Evolutionary conservation across 176 grass and related monocot species (phyloP).

Genomic region (Cenchrus purpureus): DNA sequence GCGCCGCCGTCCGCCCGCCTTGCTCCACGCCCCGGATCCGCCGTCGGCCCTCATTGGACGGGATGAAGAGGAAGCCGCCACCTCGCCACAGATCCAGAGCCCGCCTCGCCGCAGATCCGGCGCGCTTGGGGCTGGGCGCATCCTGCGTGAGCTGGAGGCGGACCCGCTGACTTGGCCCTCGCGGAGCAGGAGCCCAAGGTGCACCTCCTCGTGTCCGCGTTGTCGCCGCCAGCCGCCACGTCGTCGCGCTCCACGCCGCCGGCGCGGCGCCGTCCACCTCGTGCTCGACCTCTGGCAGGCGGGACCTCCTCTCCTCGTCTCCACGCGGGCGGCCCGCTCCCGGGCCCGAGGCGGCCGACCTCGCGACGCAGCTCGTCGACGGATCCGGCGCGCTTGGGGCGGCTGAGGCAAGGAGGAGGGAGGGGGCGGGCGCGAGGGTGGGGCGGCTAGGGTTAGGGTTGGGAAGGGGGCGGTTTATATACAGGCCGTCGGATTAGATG

Average conservation of each 20-base stretch:
- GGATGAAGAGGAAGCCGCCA: too few relatives aligned
- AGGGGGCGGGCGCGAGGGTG: too few relatives aligned
- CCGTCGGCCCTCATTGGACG: too few relatives aligned
- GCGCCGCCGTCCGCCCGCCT: too few relatives aligned
- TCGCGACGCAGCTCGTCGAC: slow-evolving; percentile 40
- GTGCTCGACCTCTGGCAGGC: slow-evolving; percentile 66
- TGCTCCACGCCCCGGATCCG: too few relatives aligned
- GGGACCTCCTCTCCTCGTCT: slow-evolving; percentile 66
- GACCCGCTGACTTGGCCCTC: slow-evolving; percentile 61
- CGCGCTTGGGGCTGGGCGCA: neutral
- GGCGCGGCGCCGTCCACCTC: slow-evolving; percentile 62
- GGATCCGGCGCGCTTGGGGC: neutral
- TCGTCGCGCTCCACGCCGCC: slow-evolving; percentile 57
- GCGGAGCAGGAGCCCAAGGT: slow-evolving; percentile 72
- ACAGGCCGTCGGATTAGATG: too few relatives aligned
- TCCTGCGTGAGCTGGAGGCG: slow-evolving; percentile 30
- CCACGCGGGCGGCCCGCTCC: slow-evolving; percentile 42
- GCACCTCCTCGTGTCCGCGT: slow-evolving; percentile 55
- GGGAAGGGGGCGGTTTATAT: too few relatives aligned
- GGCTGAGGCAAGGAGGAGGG: too few relatives aligned
- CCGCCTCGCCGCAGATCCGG: too few relatives aligned
- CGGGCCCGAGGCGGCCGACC: slow-evolving; percentile 64
- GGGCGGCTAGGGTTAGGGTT: too few relatives aligned
- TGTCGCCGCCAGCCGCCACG: slow-evolving; percentile 23
- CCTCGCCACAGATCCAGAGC: too few relatives aligned